Conservation (phyloP, 768 basidiomycete species). For the Tylopilus felleus region DNA sequence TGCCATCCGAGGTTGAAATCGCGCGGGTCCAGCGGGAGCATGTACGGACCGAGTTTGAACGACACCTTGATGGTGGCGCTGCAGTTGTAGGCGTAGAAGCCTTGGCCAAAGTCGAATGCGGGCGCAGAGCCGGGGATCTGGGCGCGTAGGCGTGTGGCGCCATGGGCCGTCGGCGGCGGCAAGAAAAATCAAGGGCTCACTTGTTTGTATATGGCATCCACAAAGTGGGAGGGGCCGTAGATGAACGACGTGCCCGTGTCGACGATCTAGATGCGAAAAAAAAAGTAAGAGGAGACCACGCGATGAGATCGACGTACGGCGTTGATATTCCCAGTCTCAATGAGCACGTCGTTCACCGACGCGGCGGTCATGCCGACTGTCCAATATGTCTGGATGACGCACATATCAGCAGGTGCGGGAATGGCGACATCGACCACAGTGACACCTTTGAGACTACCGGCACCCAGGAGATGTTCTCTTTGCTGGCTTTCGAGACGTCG, state of each 20-base stretch:
- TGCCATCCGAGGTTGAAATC: conserved; percentile 58
- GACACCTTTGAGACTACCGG: conserved; percentile 37
- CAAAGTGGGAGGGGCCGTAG: conserved; percentile 48
- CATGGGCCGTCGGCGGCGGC: not conserved
- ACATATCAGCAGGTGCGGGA: not conserved
- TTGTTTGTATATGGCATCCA: conserved; percentile 43
- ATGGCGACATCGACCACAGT: not conserved
- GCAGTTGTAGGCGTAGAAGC: conserved; percentile 60
- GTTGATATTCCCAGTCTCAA: not conserved
- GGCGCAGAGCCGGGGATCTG: conserved; percentile 49
- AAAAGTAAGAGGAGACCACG: not conserved
- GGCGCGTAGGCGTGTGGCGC: not conserved
- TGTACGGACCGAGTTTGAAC: conserved; percentile 43
- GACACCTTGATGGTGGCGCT: conserved; percentile 31
- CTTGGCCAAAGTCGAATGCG: conserved; percentile 42
- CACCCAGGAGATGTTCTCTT: conserved; percentile 32
- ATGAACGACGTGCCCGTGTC: conserved; percentile 69
- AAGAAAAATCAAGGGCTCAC: conserved; percentile 23
- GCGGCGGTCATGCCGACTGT: conserved; percentile 48
- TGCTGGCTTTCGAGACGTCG: conserved; percentile 32
- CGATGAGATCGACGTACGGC: conserved; percentile 16
- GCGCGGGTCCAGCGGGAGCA: conserved; percentile 39
- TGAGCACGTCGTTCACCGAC: conserved; percentile 30
- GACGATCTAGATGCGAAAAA: conserved; percentile 43
- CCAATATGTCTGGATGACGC: conserved; percentile 55